phyloP scores from a whole-genome alignment of 2,329 filamentous ascomycete genomes.

The Tolypocladium nubicola region DNA sequence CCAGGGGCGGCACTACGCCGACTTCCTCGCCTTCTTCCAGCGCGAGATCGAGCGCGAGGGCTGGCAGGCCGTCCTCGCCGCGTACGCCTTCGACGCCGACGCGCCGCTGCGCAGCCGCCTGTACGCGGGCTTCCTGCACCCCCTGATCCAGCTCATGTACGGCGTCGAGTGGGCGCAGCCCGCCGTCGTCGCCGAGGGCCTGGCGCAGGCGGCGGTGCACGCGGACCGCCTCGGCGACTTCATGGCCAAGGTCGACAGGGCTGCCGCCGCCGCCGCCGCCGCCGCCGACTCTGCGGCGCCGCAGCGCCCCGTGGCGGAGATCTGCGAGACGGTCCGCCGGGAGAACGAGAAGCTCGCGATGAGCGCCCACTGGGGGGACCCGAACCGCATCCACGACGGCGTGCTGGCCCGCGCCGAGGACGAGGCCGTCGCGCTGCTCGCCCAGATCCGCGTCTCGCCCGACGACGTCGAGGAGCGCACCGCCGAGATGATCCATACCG shows the following conservation, averaged over 20 bases:
- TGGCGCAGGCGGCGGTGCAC: slow-evolving; percentile 70
- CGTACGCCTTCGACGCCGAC: slow-evolving; percentile 57
- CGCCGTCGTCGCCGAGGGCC: slow-evolving; percentile 66
- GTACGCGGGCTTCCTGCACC: slow-evolving; percentile 62
- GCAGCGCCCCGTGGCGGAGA: slow-evolving; percentile 28
- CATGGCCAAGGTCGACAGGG: slow-evolving; percentile 42
- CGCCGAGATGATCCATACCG: slow-evolving; percentile 58
- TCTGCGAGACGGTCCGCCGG: slow-evolving; percentile 48
- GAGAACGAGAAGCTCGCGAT: slow-evolving; percentile 43
- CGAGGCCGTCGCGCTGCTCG: slow-evolving; percentile 51
- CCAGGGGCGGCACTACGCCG: slow-evolving; percentile 51
- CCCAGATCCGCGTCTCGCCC: slow-evolving; percentile 44
- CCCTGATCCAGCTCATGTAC: slow-evolving; percentile 77
- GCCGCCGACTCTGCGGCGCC: not conserved
- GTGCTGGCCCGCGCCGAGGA: slow-evolving; percentile 52
- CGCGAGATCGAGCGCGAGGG: slow-evolving; percentile 53
- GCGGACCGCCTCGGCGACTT: slow-evolving; percentile 41
- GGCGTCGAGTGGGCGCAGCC: slow-evolving; percentile 76
- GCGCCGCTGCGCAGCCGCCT: slow-evolving; percentile 61
- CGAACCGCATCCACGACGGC: slow-evolving; percentile 58
- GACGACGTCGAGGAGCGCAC: slow-evolving; percentile 45
- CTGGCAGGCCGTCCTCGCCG: slow-evolving; percentile 50
- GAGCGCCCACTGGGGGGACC: slow-evolving; percentile 37
- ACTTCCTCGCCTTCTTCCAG: slow-evolving; percentile 71
- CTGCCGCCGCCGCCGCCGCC: slow-evolving; percentile 23